Evolutionary conservation across 2,329 filamentous ascomycete species (phyloP).

Genomic region (Nigrospora sphaerica): DNA sequence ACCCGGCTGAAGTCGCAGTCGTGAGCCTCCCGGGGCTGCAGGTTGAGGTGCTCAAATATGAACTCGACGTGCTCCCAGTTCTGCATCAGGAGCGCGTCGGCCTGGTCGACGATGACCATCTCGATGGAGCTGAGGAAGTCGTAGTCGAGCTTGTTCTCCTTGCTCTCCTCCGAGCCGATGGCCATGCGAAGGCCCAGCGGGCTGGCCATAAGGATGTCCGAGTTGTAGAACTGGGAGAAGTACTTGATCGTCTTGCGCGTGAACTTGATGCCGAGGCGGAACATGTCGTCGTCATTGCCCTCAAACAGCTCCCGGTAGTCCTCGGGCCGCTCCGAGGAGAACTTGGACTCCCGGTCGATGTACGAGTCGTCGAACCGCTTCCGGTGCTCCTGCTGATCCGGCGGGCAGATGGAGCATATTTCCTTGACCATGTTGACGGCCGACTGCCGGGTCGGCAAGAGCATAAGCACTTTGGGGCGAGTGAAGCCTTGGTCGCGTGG

Average conservation of each 20-base stretch:
- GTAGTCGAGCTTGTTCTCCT: conserved; percentile 63
- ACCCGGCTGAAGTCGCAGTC: conserved; percentile 92
- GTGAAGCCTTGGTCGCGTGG: conserved; percentile 93
- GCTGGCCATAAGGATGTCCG: conserved; percentile 88
- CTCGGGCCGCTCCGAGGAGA: conserved; percentile 67
- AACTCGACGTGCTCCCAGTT: conserved; percentile 96
- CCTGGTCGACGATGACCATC: conserved; percentile 82
- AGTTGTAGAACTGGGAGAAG: conserved; percentile 92
- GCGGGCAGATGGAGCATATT: conserved; percentile 68
- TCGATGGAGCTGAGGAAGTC: conserved; percentile 95
- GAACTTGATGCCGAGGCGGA: conserved; percentile 91
- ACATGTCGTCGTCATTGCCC: conserved; percentile 96
- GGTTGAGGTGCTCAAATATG: conserved; percentile 86
- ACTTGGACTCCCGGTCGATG: conserved; percentile 58
- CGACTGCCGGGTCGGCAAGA: conserved; percentile 82
- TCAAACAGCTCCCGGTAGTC: conserved; percentile 88
- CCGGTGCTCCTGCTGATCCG: conserved; percentile 91
- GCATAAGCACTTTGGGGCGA: conserved; percentile 82
- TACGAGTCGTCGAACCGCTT: conserved; percentile 87
- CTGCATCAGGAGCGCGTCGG: conserved; percentile 91
- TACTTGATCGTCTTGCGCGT: conserved; percentile 93
- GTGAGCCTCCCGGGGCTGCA: conserved; percentile 81
- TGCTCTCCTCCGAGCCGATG: conserved; percentile 69
- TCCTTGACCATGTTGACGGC: conserved; percentile 72
- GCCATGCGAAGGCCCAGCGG: conserved; percentile 85